Evolutionary conservation across 352 stramenopile genomes (phyloP).

Genomic region (Phytophthora boehmeriae): DNA sequence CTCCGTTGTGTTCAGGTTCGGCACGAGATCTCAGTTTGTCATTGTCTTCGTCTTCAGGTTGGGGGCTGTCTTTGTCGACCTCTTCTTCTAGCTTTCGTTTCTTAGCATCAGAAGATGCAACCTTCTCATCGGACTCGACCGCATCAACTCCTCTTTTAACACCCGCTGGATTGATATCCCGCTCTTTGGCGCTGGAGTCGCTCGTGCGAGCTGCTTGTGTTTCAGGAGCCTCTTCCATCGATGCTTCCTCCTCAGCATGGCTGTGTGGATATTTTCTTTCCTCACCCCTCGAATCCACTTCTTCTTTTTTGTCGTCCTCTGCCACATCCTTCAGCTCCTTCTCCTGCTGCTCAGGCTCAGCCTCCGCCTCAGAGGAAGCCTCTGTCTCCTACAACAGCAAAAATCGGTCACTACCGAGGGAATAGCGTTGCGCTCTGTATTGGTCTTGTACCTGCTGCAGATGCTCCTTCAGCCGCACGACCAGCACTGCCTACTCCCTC

Average conservation of each 20-base stretch:
- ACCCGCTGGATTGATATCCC: not conserved
- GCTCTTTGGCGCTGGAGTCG: not conserved
- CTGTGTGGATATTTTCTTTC: not conserved
- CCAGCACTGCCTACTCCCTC: slow-evolving; percentile 32
- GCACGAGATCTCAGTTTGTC: slow-evolving; percentile 3
- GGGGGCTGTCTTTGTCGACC: slow-evolving; percentile 1
- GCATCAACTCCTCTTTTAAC: slow-evolving; percentile 21
- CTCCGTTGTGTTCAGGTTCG: slow-evolving; percentile 10
- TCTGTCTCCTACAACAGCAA: not conserved
- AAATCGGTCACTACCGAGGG: not conserved
- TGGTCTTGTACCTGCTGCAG: slow-evolving; percentile 35
- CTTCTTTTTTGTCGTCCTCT: slow-evolving; percentile 6
- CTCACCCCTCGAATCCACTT: not conserved
- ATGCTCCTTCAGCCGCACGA: slow-evolving; percentile 42
- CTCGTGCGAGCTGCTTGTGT: not conserved
- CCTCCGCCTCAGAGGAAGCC: slow-evolving; percentile 1
- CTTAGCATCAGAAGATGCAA: slow-evolving; percentile 7
- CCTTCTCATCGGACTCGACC: slow-evolving; percentile 10
- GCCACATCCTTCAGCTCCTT: slow-evolving; percentile 2
- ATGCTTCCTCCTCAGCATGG: not conserved
- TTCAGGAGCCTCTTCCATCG: not conserved
- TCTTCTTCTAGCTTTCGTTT: slow-evolving; percentile 19
- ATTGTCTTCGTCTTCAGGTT: slow-evolving; percentile 26
- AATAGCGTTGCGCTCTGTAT: not conserved
- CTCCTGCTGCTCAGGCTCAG: not conserved